Percentiles rank a stretch among this genome's conserved stretches.
These are phyloP conservation scores for Neonectria hederae DNA, from an alignment of 2,329 filamentous ascomycete species.

Conservation along the genomic window DNA sequence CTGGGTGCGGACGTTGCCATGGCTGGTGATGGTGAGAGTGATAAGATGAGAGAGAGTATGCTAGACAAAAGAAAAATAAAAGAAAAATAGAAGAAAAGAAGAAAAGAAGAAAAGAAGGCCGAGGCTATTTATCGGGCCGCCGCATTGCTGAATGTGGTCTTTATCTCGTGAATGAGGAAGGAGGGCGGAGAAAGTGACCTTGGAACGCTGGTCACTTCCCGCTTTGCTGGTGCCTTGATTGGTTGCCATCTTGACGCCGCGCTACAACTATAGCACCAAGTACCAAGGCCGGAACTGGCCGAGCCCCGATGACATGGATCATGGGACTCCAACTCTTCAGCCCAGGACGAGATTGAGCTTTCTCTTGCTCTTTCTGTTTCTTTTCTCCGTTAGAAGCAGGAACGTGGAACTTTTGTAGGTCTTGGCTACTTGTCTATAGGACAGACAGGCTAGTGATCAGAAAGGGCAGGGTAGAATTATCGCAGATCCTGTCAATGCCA, in stretches of 20 bases:
- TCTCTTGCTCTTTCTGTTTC: background rate
- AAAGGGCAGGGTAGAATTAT: too few relatives aligned
- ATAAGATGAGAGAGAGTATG: background rate
- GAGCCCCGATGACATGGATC: conserved; percentile 19
- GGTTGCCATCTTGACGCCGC: background rate
- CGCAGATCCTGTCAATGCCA: too few relatives aligned
- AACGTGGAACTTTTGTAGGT: background rate
- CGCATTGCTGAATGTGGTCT: background rate
- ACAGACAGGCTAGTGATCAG: too few relatives aligned
- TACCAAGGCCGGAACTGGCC: conserved; percentile 18
- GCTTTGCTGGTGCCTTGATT: conserved; percentile 14
- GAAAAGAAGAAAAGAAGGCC: background rate
- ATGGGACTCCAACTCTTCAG: conserved; percentile 1
- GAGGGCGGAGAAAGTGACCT: conserved; percentile 3
- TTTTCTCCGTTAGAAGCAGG: too few relatives aligned
- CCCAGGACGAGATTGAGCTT: background rate
- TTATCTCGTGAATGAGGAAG: conserved; percentile 11
- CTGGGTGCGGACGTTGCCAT: conserved; percentile 24
- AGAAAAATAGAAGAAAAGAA: background rate
- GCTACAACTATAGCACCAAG: background rate
- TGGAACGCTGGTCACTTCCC: conserved; percentile 7
- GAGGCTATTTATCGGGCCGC: background rate
- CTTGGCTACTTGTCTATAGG: too few relatives aligned
- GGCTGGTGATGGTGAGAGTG: background rate
- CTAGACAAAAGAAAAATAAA: too few relatives aligned